Conservation (phyloP, 345 rosid species). For the Arabidopsis suecica region DNA sequence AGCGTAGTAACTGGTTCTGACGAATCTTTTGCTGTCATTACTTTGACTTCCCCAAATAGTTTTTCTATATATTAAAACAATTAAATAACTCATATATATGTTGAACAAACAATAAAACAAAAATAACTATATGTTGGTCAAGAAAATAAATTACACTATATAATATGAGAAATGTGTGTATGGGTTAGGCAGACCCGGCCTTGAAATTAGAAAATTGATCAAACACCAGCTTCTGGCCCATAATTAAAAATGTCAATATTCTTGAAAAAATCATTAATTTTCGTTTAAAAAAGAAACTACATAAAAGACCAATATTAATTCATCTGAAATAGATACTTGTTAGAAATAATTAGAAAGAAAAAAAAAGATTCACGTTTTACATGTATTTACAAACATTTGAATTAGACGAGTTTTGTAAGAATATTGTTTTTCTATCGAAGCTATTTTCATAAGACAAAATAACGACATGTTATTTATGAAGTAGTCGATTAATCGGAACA, state of each 20-base stretch:
- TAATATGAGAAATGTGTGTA: not conserved
- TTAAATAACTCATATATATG: not conserved
- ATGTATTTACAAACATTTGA: too few species aligned
- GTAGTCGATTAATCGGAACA: too few species aligned
- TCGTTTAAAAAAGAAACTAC: too few species aligned
- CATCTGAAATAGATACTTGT: not conserved
- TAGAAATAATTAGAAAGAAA: not conserved
- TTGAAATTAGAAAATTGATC: not conserved
- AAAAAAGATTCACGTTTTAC: not conserved
- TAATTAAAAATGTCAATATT: not conserved
- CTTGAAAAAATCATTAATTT: not conserved
- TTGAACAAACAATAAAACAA: too few species aligned
- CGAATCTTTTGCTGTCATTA: constrained; percentile 47
- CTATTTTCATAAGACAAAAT: too few species aligned
- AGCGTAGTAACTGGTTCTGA: constrained; percentile 56
- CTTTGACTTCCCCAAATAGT: constrained; percentile 28
- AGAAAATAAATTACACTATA: not conserved
- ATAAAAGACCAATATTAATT: too few species aligned
- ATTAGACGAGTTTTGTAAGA: too few species aligned
- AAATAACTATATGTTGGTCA: too few species aligned
- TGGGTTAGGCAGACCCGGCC: not conserved
- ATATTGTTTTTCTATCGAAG: too few species aligned
- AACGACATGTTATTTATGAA: too few species aligned
- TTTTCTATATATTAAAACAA: constrained; percentile 10
- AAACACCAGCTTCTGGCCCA: not conserved